Conservation (phyloP, 345 rosid species). For the Raphanus raphanistrum region DNA sequence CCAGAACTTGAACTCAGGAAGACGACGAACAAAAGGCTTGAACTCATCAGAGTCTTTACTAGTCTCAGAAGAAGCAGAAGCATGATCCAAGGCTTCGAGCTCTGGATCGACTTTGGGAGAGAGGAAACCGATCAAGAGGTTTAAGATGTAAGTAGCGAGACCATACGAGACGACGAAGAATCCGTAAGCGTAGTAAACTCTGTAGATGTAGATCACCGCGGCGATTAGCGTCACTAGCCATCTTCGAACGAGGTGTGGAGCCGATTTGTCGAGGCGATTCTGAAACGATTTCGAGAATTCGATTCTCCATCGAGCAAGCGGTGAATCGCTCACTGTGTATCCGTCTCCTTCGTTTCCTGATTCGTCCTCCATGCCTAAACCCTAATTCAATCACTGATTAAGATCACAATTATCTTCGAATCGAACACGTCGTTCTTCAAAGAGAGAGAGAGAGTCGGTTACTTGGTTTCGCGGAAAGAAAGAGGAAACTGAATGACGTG, state of each 20-base stretch:
- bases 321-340: slow-evolving; percentile 25
- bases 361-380: slow-evolving; percentile 45
- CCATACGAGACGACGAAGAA: slow-evolving; percentile 66
- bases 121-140: slow-evolving; percentile 75
- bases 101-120: slow-evolving; percentile 81
- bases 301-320: slow-evolving; percentile 46
- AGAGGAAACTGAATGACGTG: slow-evolving; percentile 25
- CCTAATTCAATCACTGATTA: slow-evolving; percentile 3
- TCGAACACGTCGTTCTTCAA: neutral
- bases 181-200: slow-evolving; percentile 62
- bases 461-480: slow-evolving; percentile 1
- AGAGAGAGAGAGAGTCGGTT: slow-evolving; percentile 1
- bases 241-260: slow-evolving; percentile 44
- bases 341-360: slow-evolving; percentile 37
- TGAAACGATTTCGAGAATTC: slow-evolving; percentile 54
- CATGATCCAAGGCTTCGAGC: slow-evolving; percentile 56
- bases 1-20: slow-evolving; percentile 86
- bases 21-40: slow-evolving; percentile 79
- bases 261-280: slow-evolving; percentile 49
- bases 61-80: slow-evolving; percentile 43
- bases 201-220: slow-evolving; percentile 53
- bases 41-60: slow-evolving; percentile 57
- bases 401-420: neutral
- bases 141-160: slow-evolving; percentile 71
- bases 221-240: slow-evolving; percentile 66